These are phyloP conservation scores for Rhizopus delemar DNA, from an alignment of 371 early-diverging fungal species.

Conservation along the genomic window DNA sequence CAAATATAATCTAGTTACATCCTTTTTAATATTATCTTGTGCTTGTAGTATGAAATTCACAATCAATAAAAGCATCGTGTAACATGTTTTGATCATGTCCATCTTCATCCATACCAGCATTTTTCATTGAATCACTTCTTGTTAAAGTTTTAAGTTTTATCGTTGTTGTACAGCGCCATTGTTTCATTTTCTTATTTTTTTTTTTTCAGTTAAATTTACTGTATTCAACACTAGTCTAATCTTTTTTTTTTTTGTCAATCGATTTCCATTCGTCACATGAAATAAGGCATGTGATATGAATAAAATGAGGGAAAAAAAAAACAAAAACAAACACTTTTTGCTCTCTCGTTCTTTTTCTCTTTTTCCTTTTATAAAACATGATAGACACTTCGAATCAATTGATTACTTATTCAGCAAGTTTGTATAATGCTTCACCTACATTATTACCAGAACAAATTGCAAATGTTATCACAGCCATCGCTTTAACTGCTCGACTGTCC, in stretches of 20 bases:
- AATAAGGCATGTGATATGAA: background rate
- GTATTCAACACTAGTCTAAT: no score
- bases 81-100: no score
- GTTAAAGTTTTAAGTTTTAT: background rate
- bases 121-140: no score
- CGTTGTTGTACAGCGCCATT: background rate
- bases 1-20: no score
- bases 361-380: background rate
- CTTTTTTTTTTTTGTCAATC: no score
- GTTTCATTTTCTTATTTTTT: background rate
- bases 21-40: no score
- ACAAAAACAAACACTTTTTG: background rate
- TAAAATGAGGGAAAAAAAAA: background rate
- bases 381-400: constrained; percentile 25
- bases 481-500: constrained; percentile 47
- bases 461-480: constrained; percentile 38
- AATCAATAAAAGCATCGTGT: no score
- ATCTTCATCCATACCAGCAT: no score
- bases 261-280: no score
- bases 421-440: constrained; percentile 36
- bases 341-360: background rate
- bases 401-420: constrained; percentile 15
- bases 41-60: no score
- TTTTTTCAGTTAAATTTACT: background rate
- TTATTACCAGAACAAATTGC: constrained; percentile 50